Evolutionary conservation across 768 basidiomycete species (phyloP), one percentile per base, ranked within the genome.

Genomic region (Dentipellis sp.): DNA sequence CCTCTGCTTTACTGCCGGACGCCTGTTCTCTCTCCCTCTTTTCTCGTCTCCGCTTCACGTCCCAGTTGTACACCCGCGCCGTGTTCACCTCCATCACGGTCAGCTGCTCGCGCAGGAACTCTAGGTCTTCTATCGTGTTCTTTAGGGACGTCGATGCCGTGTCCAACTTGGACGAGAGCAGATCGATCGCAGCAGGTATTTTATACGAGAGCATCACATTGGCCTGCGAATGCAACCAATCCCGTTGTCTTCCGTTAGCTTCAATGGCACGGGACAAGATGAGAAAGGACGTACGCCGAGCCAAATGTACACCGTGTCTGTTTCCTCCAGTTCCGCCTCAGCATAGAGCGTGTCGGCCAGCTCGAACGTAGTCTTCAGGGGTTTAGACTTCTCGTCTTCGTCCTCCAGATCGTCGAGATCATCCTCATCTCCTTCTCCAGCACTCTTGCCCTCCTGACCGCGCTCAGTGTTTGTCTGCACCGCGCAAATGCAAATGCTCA

Each of bases 191-290:
- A 14, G 81, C 82, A 1, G 82, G 78, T 22, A 95, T 72, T 59
- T 87, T 88, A 74, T 99, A 99, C 0, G 93, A 90, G 1, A 99
- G 76, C 95, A 98, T 97, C 2, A 94, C 92, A 60, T 97, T 97
- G 7, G 97, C 97, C 95, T 98, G 60, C 3, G 16, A 16, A 17
- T 22, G 50, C 39, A 38, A 37, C 53, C 34, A 16, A 9, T 7
- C 29, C 11, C 16, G n/a, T n/a, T n/a, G n/a, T n/a, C n/a, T 34
- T 50, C 52, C 11, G 46, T 51, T n/a, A 29, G 36, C 23, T 17
- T 7, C 52, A 45, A 19, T 51, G 52, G 19, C 6, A 6, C 39
- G 34, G 36, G 57, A 56, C 39, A n/a, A 29, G 52, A 23, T 22
- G n/a, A 14, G 52, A 39, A 51, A 53, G 53, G 29, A 72, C 88